Evolutionary conservation across 2,329 filamentous ascomycete genomes (phyloP).

Genomic region (Hypoxylon sp.): DNA sequence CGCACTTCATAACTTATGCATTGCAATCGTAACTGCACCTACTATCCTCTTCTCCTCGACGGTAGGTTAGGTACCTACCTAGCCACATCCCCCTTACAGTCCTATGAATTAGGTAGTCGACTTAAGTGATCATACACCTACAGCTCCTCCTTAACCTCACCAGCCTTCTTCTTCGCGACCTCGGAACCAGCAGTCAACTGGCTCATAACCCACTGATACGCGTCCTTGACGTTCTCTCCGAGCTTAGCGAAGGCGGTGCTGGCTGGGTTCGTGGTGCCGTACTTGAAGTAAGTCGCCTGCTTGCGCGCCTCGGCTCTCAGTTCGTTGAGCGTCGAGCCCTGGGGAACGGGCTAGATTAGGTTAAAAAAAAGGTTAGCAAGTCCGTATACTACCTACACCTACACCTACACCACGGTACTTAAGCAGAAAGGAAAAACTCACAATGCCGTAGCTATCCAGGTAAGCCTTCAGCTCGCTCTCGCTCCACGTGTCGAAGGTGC

Average conservation of each 20-base stretch:
- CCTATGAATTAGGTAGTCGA: background rate
- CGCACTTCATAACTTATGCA: constrained; percentile 1
- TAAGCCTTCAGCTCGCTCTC: constrained; percentile 82
- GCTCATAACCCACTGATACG: constrained; percentile 66
- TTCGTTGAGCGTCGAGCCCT: constrained; percentile 77
- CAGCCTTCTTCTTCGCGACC: constrained; percentile 64
- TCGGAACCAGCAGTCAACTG: constrained; percentile 66
- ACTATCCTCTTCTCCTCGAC: background rate
- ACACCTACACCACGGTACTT: background rate
- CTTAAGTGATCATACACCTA: constrained; percentile 52
- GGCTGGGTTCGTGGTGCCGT: constrained; percentile 77
- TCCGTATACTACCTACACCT: background rate
- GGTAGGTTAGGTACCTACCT: too few species aligned
- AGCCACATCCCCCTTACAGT: background rate
- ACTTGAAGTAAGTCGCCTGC: constrained; percentile 82
- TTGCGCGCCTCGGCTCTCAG: constrained; percentile 79
- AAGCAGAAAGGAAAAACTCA: constrained; percentile 52
- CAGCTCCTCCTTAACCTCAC: constrained; percentile 65
- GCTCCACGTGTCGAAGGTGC: constrained; percentile 80
- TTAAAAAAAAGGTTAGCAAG: background rate
- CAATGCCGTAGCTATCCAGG: constrained; percentile 82
- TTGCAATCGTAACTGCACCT: background rate
- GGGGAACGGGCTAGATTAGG: constrained; percentile 64
- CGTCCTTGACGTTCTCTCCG: constrained; percentile 62
- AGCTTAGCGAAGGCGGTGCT: constrained; percentile 77